A percentile compares a stretch with the other conserved stretches of the same genome.
Conservation (phyloP, 2,329 filamentous ascomycete genomes). For the Aspergillus sp. region DNA sequence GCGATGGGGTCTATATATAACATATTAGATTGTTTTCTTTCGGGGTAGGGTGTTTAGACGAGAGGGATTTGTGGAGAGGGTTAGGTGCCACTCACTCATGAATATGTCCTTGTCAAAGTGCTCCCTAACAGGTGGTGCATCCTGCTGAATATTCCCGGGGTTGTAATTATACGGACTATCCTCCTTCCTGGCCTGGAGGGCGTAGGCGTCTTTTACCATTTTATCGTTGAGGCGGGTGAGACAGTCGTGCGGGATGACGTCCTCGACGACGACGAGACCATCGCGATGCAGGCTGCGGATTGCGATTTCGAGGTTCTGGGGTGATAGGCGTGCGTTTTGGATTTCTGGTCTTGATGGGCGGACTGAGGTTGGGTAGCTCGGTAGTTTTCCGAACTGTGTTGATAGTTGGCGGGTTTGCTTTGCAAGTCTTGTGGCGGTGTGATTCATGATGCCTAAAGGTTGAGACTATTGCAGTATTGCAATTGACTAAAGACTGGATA, state of each 20-base stretch:
- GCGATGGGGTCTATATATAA: too few relatives aligned
- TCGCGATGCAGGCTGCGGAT: conserved; percentile 34
- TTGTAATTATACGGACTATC: conserved; percentile 27
- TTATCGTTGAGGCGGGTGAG: conserved; percentile 33
- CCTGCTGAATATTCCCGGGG: conserved; percentile 43
- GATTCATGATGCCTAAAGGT: too few relatives aligned
- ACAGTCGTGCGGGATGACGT: conserved; percentile 34
- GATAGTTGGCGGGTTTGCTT: too few relatives aligned
- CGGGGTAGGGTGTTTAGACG: too few relatives aligned
- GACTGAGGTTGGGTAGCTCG: too few relatives aligned
- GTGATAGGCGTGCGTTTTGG: not conserved
- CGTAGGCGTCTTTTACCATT: conserved; percentile 32
- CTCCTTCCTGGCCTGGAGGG: conserved; percentile 27
- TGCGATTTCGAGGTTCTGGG: conserved; percentile 24
- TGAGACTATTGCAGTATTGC: too few relatives aligned
- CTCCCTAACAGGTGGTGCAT: conserved; percentile 23
- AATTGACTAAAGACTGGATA: too few relatives aligned
- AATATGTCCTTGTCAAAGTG: conserved; percentile 34
- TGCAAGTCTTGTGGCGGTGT: too few relatives aligned
- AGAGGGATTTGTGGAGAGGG: conserved; percentile 41
- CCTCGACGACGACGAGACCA: conserved; percentile 40
- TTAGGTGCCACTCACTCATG: conserved; percentile 40
- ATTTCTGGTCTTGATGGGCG: too few relatives aligned
- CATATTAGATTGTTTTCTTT: too few relatives aligned
- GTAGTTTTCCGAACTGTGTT: too few relatives aligned